Conservation (phyloP, 148 eudicot species). For the Amaranthus palmeri region DNA sequence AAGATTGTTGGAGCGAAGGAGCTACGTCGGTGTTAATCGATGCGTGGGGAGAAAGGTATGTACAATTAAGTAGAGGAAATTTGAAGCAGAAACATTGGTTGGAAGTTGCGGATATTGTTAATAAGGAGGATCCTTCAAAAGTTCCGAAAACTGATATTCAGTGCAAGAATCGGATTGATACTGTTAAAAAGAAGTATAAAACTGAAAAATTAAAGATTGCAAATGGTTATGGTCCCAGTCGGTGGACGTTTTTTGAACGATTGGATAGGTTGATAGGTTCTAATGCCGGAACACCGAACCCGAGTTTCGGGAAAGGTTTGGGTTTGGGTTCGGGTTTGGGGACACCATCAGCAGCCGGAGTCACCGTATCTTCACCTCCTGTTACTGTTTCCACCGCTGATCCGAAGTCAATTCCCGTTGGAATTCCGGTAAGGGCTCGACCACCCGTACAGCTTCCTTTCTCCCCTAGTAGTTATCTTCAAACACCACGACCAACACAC, state of each 20-base stretch:
- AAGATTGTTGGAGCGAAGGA: constrained; percentile 93
- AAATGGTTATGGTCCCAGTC: constrained; percentile 37
- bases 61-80: constrained; percentile 71
- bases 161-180: constrained; percentile 89
- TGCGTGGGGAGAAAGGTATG: constrained; percentile 89
- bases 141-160: constrained; percentile 70
- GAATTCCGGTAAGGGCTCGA: constrained; percentile 50
- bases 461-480: constrained; percentile 1
- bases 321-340: no score
- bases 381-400: not conserved
- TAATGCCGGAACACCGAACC: constrained; percentile 12
- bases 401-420: constrained; percentile 41
- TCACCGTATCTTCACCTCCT: not conserved
- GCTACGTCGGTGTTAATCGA: constrained; percentile 79
- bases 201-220: constrained; percentile 51
- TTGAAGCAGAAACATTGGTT: constrained; percentile 88
- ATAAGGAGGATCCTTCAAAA: constrained; percentile 41
- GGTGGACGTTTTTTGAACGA: constrained; percentile 60
- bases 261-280: constrained; percentile 64
- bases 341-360: no score
- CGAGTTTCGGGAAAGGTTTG: not conserved
- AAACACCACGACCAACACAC: not conserved
- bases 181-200: constrained; percentile 77
- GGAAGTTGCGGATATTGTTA: constrained; percentile 74
- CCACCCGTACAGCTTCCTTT: constrained; percentile 1